phyloP scores from a whole-genome alignment of 2,329 filamentous ascomycete species.

The Colletotrichum destructivum region DNA sequence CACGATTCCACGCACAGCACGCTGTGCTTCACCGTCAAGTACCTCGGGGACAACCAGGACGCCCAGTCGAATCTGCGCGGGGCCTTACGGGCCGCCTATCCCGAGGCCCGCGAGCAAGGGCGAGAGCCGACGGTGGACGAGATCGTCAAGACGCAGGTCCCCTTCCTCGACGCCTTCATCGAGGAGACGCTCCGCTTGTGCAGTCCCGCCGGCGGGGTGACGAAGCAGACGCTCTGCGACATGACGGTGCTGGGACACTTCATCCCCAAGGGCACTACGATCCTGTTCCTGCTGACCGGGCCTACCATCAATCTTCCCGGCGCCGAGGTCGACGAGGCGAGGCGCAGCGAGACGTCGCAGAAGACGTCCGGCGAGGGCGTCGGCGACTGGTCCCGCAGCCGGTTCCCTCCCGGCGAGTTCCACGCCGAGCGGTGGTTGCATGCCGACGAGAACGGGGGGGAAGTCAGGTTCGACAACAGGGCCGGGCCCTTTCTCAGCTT shows the following conservation, averaged over 20 bases:
- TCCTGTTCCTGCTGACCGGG: conserved; percentile 6
- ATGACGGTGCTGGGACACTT: conserved; percentile 8
- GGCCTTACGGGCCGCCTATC: conserved; percentile 45
- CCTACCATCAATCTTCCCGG: not conserved
- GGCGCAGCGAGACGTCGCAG: conserved; percentile 1
- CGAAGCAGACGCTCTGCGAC: conserved; percentile 5
- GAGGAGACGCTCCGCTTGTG: conserved; percentile 50
- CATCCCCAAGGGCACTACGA: conserved; percentile 10
- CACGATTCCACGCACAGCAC: conserved; percentile 47
- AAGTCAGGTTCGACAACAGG: not conserved
- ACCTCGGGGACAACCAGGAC: conserved; percentile 45
- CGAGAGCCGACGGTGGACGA: conserved; percentile 46
- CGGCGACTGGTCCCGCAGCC: not conserved
- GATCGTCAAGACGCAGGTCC: conserved; percentile 43
- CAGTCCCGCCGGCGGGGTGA: conserved; percentile 29
- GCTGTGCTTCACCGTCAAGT: conserved; percentile 48
- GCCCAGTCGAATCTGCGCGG: conserved; percentile 48
- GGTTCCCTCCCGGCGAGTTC: not conserved
- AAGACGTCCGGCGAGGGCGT: not conserved
- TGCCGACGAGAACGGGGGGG: not conserved
- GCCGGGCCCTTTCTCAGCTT: conserved; percentile 12
- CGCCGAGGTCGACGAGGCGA: conserved; percentile 2
- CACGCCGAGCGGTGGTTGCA: conserved; percentile 1
- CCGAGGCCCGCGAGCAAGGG: conserved; percentile 40
- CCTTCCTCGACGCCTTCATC: conserved; percentile 52